A percentile compares a stretch with the other conserved stretches of the same genome.
phyloP scores from a whole-genome alignment of 305 asterid genomes.

The Solanum hybrid region DNA sequence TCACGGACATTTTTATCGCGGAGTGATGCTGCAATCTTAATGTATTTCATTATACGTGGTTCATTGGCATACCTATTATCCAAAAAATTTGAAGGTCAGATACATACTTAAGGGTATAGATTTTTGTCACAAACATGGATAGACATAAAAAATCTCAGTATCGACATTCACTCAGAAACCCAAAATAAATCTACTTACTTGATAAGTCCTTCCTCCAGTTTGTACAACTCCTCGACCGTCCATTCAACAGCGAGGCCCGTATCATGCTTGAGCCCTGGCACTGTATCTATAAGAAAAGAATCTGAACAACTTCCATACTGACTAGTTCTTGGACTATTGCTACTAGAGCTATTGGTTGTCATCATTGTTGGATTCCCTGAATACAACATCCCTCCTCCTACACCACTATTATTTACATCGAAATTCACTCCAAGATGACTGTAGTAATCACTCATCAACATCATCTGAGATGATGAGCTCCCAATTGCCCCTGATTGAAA shows the following conservation, averaged over 20 bases:
- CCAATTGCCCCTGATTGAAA: conserved; percentile 17
- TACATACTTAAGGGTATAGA: conserved; percentile 7
- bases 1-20: conserved; percentile 82
- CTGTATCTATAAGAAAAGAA: conserved; percentile 50
- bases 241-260: conserved; percentile 73
- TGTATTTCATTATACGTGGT: conserved; percentile 59
- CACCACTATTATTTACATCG: not conserved
- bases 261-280: conserved; percentile 71
- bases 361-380: conserved; percentile 14
- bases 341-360: conserved; percentile 1
- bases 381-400: conserved; percentile 16
- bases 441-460: conserved; percentile 11
- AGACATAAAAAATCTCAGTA: not conserved
- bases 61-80: conserved; percentile 48
- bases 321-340: conserved; percentile 7
- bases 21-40: conserved; percentile 71
- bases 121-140: not conserved
- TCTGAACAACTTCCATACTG: conserved; percentile 12
- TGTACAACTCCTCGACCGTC: conserved; percentile 68
- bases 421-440: conserved; percentile 5
- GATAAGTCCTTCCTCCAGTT: conserved; percentile 72
- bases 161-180: conserved; percentile 1
- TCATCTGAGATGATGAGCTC: conserved; percentile 11
- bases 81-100: conserved; percentile 2
- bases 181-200: conserved; percentile 58